Evolutionary conservation across 805 yeast genomes (phyloP), one percentile per base, ranked within the genome.

Genomic region (Candida nitratophila): DNA sequence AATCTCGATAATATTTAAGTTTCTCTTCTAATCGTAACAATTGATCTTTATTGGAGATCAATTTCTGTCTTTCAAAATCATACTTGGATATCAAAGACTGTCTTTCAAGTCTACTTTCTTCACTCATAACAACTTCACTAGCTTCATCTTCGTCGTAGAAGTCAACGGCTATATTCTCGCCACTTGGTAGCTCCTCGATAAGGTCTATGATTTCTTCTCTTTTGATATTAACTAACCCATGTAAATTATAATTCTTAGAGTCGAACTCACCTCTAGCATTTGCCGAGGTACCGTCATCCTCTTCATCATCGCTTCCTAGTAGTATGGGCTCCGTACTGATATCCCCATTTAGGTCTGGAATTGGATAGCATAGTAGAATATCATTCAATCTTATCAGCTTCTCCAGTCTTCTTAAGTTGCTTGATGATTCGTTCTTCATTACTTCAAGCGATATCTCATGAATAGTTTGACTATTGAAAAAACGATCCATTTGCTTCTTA

Each of bases 381-480:
- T 56, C 56, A 42, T 58, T 56, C 49, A 62, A 48, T 20, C 49
- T 47, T 22, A 60, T 41, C 21, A 63, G 47, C 20, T 52, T 60
- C 16, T 50, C 43, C 19, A 52, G 50, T 40, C 47, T 45, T 6
- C 41, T 43, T 15, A 46, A 33, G 15, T 45, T 47, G 9, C 41
- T 22, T 3, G 40, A 37, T 6, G 53, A 46, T 40, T 63, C 65
- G 19, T 52, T 48, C 14, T 54, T 51, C 19, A 63, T 26, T 8
- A 61, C 48, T 44, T 64, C 66, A 31, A 57, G 55, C 4, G 55
- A 40, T 4, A 64, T 51, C 42, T 63, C 61, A 39, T 58, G 49
- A 15, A 58, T 49, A 10, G 62, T 49, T 38, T 65, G 70, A 19
- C 54, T 50, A 35, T 55, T 56, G 47, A 58, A 65, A 38, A 51